phyloP scores from a whole-genome alignment of 305 asterid genomes.

The Stenogyne calaminthoides region DNA sequence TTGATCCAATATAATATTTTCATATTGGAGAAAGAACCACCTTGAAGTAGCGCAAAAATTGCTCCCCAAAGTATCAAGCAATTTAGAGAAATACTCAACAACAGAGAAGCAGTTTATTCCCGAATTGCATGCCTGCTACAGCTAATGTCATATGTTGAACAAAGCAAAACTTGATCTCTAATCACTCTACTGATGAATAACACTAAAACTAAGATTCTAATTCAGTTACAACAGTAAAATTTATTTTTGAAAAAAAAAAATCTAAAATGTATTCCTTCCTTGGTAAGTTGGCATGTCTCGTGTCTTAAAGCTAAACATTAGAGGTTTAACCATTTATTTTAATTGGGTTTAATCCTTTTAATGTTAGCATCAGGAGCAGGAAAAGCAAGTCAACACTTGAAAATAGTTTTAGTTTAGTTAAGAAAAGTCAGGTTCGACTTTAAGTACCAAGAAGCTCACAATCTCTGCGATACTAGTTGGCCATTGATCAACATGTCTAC shows the following conservation, averaged over 20 bases:
- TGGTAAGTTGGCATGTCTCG: neutral
- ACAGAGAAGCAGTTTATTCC: slow-evolving; percentile 24
- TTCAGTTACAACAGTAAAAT: slow-evolving; percentile 8
- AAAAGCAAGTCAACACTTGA: slow-evolving; percentile 14
- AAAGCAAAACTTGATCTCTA: slow-evolving; percentile 17
- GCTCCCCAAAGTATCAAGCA: neutral
- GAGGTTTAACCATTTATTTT: neutral
- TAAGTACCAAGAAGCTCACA: neutral
- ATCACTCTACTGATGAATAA: neutral
- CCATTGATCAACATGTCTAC: neutral
- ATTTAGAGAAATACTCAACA: slow-evolving; percentile 21
- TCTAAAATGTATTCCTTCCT: neutral
- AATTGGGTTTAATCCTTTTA: neutral
- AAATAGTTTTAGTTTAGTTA: neutral
- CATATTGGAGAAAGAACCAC: slow-evolving; percentile 7
- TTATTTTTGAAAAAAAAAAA: neutral
- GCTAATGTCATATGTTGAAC: slow-evolving; percentile 9
- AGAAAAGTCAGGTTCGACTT: neutral
- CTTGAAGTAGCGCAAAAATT: neutral
- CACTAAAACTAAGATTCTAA: neutral
- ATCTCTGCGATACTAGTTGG: neutral
- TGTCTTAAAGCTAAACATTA: neutral
- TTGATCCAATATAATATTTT: neutral
- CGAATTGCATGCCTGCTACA: neutral
- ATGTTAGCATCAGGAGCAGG: neutral